A percentile compares a stretch with the other conserved stretches of the same genome.
Conservation (phyloP, 169 alveolate genomes). For the Plasmodium ovale region DNA sequence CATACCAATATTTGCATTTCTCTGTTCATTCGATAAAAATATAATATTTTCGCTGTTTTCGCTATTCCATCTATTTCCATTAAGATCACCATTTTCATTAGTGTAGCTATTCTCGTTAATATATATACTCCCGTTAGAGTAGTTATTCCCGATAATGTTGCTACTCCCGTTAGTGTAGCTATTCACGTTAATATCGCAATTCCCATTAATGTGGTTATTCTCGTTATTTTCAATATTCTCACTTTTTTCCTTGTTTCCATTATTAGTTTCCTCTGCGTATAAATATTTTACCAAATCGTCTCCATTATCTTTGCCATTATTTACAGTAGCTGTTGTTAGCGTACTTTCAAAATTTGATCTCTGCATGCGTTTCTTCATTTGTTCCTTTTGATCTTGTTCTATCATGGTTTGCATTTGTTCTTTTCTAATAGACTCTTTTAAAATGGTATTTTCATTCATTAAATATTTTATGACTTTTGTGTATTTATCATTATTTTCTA, state of each 20-base stretch:
- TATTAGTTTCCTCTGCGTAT: slow-evolving; percentile 13
- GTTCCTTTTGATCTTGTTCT: not conserved
- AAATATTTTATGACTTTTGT: slow-evolving; percentile 64
- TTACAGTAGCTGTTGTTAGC: not conserved
- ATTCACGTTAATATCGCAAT: not conserved
- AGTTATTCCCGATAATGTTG: no score
- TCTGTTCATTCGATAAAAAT: not conserved
- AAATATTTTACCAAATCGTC: slow-evolving; percentile 14
- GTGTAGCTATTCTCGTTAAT: slow-evolving; percentile 1
- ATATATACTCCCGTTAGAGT: not conserved
- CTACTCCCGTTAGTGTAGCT: not conserved
- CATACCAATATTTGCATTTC: not conserved
- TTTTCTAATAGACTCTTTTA: slow-evolving; percentile 55
- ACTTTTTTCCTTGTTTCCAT: not conserved
- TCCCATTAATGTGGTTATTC: not conserved
- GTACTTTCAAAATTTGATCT: slow-evolving; percentile 10
- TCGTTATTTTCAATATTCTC: not conserved
- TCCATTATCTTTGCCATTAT: not conserved
- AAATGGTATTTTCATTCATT: slow-evolving; percentile 48
- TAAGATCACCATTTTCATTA: not conserved
- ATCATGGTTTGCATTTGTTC: not conserved
- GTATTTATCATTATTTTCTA: slow-evolving; percentile 65
- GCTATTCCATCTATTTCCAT: not conserved
- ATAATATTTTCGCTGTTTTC: not conserved
- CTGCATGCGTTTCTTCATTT: not conserved